Conservation (phyloP, 768 basidiomycete genomes). For the Trametes sanguinea region DNA sequence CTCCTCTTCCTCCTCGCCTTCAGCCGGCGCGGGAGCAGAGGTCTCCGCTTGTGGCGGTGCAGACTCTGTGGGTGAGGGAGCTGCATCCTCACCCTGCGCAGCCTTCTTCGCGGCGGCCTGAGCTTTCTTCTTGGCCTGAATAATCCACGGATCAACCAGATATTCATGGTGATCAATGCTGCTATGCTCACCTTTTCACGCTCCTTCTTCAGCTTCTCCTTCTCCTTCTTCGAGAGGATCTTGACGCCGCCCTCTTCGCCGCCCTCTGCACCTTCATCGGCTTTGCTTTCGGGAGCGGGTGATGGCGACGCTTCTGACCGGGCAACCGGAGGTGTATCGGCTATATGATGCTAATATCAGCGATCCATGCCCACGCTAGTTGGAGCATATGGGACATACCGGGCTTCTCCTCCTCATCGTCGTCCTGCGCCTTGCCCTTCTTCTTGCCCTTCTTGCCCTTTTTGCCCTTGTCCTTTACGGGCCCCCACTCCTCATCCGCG, state of each 20-base stretch:
- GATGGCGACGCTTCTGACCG: constrained; percentile 36
- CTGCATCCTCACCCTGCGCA: constrained; percentile 31
- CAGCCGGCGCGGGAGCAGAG: constrained; percentile 29
- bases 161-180: neutral
- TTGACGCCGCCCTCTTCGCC: constrained; percentile 58
- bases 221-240: constrained; percentile 91
- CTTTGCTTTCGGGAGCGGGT: constrained; percentile 31
- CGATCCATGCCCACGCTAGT: too few species aligned
- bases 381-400: neutral
- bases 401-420: constrained; percentile 11
- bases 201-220: constrained; percentile 97
- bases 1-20: constrained; percentile 56
- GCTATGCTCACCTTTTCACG: constrained; percentile 73
- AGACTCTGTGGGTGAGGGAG: constrained; percentile 33
- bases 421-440: constrained; percentile 37
- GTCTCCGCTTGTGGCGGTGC: constrained; percentile 33
- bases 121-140: constrained; percentile 91
- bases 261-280: constrained; percentile 37
- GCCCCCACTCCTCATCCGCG: constrained; percentile 47
- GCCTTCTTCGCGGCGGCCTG: constrained; percentile 86
- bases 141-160: neutral
- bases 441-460: constrained; percentile 47
- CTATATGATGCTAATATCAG: neutral
- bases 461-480: constrained; percentile 32
- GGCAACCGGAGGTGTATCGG: constrained; percentile 23